Evolutionary conservation across 371 early-diverging fungal species (phyloP).

Genomic region (Mortierella sp.): DNA sequence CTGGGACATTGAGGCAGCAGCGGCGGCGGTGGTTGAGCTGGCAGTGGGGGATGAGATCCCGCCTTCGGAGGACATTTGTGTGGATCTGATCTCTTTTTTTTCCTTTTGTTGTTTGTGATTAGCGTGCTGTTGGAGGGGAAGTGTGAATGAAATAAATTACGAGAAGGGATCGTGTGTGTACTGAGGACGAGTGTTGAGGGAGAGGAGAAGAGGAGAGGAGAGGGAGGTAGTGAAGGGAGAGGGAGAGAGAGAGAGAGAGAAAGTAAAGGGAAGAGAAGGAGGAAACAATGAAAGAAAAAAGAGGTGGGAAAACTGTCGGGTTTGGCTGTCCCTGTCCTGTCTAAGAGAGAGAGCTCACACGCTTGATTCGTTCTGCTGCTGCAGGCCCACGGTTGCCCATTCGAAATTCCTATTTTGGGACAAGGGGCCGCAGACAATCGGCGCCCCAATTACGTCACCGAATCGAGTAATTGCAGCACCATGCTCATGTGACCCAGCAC

Average conservation of each 20-base stretch:
- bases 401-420: not conserved
- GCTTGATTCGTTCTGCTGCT: too few species aligned
- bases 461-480: too few species aligned
- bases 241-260: not conserved
- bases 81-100: slow-evolving; percentile 9
- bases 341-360: not conserved
- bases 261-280: not conserved
- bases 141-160: not conserved
- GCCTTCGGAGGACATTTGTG: slow-evolving; percentile 43
- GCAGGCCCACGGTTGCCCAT: not conserved
- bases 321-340: not conserved
- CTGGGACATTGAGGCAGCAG: slow-evolving; percentile 33
- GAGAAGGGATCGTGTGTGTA: not conserved
- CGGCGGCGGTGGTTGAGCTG: slow-evolving; percentile 10
- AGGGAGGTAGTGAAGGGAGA: not conserved
- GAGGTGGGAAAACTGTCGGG: slow-evolving; percentile 9
- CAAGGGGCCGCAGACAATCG: too few species aligned
- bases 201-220: not conserved
- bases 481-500: too few species aligned
- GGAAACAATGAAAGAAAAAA: not conserved
- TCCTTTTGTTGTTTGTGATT: not conserved
- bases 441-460: too few species aligned
- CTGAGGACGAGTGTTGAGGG: not conserved
- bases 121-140: not conserved
- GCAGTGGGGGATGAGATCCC: slow-evolving; percentile 39